phyloP scores from a whole-genome alignment of 2,329 filamentous ascomycete genomes.

The Colletotrichum tropicale region DNA sequence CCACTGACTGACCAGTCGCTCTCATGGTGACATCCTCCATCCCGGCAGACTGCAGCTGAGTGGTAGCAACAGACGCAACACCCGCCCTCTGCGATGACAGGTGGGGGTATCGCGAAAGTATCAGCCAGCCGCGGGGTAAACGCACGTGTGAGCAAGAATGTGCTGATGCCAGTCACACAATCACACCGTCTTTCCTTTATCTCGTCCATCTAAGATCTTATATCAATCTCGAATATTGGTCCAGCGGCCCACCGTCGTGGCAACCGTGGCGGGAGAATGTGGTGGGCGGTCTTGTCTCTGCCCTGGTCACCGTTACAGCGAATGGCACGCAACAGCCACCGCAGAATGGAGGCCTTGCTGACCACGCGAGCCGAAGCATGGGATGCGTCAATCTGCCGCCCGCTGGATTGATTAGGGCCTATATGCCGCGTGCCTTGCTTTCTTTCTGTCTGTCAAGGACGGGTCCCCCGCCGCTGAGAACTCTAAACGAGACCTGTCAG shows the following conservation, averaged over 20 bases:
- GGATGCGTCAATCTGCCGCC: slow-evolving; percentile 9
- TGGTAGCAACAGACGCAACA: slow-evolving; percentile 2
- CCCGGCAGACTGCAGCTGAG: neutral
- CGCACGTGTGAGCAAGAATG: neutral
- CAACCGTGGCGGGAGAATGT: neutral
- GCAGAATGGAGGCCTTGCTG: neutral
- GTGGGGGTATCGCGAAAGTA: neutral
- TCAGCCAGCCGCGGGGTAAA: slow-evolving; percentile 3
- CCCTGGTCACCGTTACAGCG: slow-evolving; percentile 3
- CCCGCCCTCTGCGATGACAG: neutral
- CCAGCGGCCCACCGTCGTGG: neutral
- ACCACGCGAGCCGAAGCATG: slow-evolving; percentile 3
- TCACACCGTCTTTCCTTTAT: slow-evolving; percentile 1
- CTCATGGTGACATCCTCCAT: neutral
- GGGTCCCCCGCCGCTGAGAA: neutral
- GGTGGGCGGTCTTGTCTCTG: neutral
- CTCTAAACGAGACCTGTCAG: neutral
- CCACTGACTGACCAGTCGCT: neutral
- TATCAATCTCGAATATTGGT: neutral
- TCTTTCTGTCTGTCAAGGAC: neutral
- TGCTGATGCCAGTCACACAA: neutral
- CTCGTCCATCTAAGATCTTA: neutral
- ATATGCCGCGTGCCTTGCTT: neutral
- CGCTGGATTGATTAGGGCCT: neutral
- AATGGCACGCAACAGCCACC: neutral